Evolutionary conservation across 129 eudicot genomes (phyloP).

Genomic region (Centaurea solstitialis): DNA sequence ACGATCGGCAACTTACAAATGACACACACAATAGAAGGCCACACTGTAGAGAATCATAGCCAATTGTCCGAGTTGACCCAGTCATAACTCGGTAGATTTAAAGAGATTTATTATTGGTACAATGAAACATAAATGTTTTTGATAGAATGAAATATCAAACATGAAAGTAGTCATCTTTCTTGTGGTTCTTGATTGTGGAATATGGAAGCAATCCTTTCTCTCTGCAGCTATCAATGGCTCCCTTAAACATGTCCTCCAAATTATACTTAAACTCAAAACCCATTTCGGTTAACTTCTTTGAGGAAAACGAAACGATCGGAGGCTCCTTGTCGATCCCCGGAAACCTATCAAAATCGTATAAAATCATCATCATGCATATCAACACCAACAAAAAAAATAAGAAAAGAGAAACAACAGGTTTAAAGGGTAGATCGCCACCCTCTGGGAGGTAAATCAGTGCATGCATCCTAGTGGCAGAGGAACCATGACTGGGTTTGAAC

Average conservation of each 20-base stretch:
- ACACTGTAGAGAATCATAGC: background rate
- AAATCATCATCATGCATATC: background rate
- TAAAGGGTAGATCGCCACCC: too few relatives aligned
- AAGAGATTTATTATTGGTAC: conserved; percentile 13
- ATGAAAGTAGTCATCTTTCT: conserved; percentile 34
- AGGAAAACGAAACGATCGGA: conserved; percentile 60
- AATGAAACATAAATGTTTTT: background rate
- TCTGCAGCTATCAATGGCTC: conserved; percentile 70
- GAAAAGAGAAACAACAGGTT: background rate
- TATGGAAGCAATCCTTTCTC: conserved; percentile 78
- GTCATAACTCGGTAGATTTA: conserved; percentile 12
- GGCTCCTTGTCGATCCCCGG: conserved; percentile 56
- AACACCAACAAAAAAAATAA: conserved; percentile 1
- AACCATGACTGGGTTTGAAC: too few relatives aligned
- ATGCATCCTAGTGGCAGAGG: too few relatives aligned
- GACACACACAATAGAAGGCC: background rate
- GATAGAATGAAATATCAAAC: conserved; percentile 38
- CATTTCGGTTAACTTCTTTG: conserved; percentile 65
- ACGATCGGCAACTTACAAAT: background rate
- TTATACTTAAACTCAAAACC: conserved; percentile 74
- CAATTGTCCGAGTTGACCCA: background rate
- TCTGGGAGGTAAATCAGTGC: too few relatives aligned
- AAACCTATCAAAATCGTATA: conserved; percentile 50
- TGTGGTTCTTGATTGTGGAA: conserved; percentile 37
- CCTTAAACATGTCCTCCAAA: conserved; percentile 80